Conservation (phyloP, 345 rosid species). For the Syzygium grande region DNA sequence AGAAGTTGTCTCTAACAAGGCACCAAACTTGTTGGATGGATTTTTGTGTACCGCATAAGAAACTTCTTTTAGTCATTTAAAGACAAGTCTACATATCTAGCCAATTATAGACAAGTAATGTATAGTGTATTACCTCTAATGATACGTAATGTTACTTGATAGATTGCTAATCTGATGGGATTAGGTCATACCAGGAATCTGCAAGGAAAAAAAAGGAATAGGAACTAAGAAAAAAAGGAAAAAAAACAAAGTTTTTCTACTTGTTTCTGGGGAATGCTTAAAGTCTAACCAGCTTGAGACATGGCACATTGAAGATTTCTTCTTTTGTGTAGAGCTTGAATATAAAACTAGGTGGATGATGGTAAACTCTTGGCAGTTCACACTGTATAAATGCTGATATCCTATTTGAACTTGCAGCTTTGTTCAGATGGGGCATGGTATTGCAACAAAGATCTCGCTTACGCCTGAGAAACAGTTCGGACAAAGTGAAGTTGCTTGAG, state of each 20-base stretch:
- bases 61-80: not conserved
- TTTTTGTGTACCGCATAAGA: not conserved
- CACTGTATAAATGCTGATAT: not conserved
- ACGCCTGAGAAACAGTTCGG: conserved; percentile 38
- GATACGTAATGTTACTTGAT: not conserved
- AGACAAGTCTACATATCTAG: not conserved
- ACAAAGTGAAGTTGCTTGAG: conserved; percentile 49
- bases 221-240: not conserved
- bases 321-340: not conserved
- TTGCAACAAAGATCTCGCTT: conserved; percentile 67
- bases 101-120: not conserved
- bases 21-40: accelerated
- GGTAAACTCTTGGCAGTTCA: not conserved
- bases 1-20: not conserved
- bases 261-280: not conserved
- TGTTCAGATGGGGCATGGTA: conserved; percentile 57
- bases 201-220: not conserved
- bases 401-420: conserved; percentile 30
- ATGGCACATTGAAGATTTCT: not conserved
- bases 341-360: not conserved
- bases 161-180: not conserved
- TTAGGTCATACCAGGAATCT: not conserved
- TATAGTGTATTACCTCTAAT: not conserved
- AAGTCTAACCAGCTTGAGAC: not conserved
- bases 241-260: not conserved